Evolutionary conservation across 331 rosid genomes (phyloP), one percentile per base, ranked within the genome.

Genomic region (Malus hybrid): DNA sequence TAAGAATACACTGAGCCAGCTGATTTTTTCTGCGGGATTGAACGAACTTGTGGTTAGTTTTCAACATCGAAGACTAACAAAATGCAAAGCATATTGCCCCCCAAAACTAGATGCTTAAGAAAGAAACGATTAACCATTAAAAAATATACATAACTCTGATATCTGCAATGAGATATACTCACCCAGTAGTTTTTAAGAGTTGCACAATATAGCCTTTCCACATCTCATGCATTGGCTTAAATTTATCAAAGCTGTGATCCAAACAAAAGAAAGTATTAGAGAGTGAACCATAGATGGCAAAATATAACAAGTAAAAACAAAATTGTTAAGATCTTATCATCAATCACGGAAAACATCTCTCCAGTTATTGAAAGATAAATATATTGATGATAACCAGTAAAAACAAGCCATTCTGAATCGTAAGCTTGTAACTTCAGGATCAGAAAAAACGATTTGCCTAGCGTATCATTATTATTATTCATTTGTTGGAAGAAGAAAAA

Each of bases 141-240:
- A 57, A 76, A 68, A 73, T 22, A 46, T 42, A 27, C 42, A 24
- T 60, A 55, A 75, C 57, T 65, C 15, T 48, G 73, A 57, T 50
- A 76, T 72, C 19, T 69, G 76, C 20, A 32, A 64, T 20, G 12
- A 76, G 79, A 42, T 67, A 20, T 69, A 36, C 74, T 60, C 77
- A 91, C 98, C 93, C 93, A 3, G 81, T 72, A 67, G 81, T 68
- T 79, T 80, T 87, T 59, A 91, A 82, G 65, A 88, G 90, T 82
- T 70, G 81, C 63, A 5, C 31, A 80, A 88, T 76, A 70, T 90
- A 87, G 71, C 74, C 86, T 83, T 88, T 91, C 98, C 97, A 94
- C 88, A 88, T 86, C 81, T 88, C 96, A 80, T 90, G 93, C 95
- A 90, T 86, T 75, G 95, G 90, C 88, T 55, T 83, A 82, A 88